Evolutionary conservation across 2,329 filamentous ascomycete species (phyloP), one percentile per base, ranked within the genome.

Genomic region (Xylaria sp.): DNA sequence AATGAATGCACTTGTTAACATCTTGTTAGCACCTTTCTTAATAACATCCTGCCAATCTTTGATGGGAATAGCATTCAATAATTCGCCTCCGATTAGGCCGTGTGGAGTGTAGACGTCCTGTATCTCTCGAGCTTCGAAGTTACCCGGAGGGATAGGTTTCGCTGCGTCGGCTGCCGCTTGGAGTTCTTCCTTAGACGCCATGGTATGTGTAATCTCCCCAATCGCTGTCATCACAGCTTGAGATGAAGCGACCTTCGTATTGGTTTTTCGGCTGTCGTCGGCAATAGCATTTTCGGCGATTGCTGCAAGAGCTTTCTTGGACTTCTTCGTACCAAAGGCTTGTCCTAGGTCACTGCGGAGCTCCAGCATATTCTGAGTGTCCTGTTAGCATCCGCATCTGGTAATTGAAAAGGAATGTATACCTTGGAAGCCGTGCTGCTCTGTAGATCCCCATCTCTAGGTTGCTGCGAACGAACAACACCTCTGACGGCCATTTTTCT

Each of bases 291-390:
- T 94, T 74, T 92, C 85, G 2, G 89, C 77, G 21, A 78, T 73
- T n/a, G 76, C 74, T 11, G 75, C 74, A 73, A 96, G 89, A 0
- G 89, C 91, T 81, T 94, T 95, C 84, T 90, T 92, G 24, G 93
- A 91, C 81, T 94, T 95, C 83, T 93, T 94, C 30, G 92, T 95
- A 78, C 93, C 93, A 75, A 97, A 97, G 36, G 91, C 89, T 74
- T 92, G 86, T 48, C 92, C 92, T 12, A 97, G 88, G 1, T 90
- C 88, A 73, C 89, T 90, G 73, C 88, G 88, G 76, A 87, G 86
- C 32, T 90, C 87, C 74, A 86, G 82, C 75, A 86, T 86, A 53
- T 82, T 86, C 88, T 90, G 73, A 19, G 67, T 45, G 45, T 56
- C 6, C 12, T 47, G 61, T 77, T 78, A 72, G 77, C 60, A 30